phyloP scores from a whole-genome alignment of 139 green algal genomes.

The Desmodesmus armatus region DNA sequence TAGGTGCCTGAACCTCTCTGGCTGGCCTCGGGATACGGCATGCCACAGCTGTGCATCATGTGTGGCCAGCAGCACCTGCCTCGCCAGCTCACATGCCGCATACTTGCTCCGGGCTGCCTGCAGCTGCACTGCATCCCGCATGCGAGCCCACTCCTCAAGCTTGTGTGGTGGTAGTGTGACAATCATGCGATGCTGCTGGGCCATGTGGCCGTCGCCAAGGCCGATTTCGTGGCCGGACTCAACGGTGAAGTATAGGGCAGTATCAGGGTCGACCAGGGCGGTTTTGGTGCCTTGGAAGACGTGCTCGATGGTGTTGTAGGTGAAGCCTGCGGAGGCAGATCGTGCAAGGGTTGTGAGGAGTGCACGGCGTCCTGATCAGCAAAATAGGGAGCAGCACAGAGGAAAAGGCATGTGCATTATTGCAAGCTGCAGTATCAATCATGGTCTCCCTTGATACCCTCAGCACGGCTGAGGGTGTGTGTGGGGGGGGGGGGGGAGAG shows the following conservation, averaged over 20 bases:
- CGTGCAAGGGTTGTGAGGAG: too few species aligned
- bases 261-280: not conserved
- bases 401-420: not conserved
- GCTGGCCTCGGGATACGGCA: not conserved
- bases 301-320: not conserved
- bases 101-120: not conserved
- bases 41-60: not conserved
- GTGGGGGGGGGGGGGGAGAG: too few species aligned
- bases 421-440: too few species aligned
- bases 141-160: not conserved
- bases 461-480: not conserved
- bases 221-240: not conserved
- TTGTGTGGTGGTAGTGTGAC: not conserved
- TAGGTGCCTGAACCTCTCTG: not conserved
- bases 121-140: not conserved
- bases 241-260: not conserved
- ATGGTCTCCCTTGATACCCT: not conserved
- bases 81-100: not conserved
- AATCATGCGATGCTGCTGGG: not conserved
- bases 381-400: not conserved
- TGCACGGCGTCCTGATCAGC: not conserved
- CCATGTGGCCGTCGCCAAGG: not conserved
- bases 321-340: not conserved
- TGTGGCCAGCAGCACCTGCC: not conserved
- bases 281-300: not conserved